Base-by-base conservation (phyloP, 2,329 filamentous ascomycete species). In the Scolecobasidium constrictum region DNA sequence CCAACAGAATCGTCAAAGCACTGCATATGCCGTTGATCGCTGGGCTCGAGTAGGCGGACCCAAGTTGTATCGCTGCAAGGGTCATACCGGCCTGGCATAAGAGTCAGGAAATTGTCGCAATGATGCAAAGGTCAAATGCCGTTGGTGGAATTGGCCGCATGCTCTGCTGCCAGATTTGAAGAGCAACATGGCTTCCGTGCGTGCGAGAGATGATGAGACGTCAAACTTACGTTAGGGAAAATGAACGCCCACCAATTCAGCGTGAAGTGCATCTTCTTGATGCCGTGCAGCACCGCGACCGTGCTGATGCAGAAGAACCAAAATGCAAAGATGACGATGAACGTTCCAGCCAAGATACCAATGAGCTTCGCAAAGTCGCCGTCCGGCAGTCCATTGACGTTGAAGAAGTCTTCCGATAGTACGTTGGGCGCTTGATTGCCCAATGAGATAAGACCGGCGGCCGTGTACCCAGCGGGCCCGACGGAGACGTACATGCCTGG, bases 151-250 rank as follows among this genome's bases (percentile, higher is more conserved):
- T n/a, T n/a, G n/a, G n/a, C n/a, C n/a, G n/a, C n/a, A n/a, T n/a
- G n/a, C n/a, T n/a, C n/a, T n/a, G n/a, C n/a, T n/a, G n/a, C n/a
- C n/a, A n/a, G n/a, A n/a, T n/a, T n/a, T n/a, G n/a, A n/a, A n/a
- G n/a, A n/a, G n/a, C n/a, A n/a, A n/a, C n/a, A n/a, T n/a, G n/a
- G n/a, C n/a, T n/a, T n/a, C n/a, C n/a, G n/a, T n/a, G n/a, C n/a
- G n/a, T n/a, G n/a, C n/a, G n/a, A n/a, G n/a, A n/a, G n/a, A n/a
- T n/a, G n/a, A n/a, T n/a, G n/a, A n/a, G n/a, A n/a, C n/a, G 73
- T 75, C 40, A 81, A 72, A 0, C 77, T 78, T 2, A 72, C 75
- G 45, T 81, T 81, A 4, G 78, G 77, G 52, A 81, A 82, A 23
- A 82, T 71, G 56, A 79, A 78, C 5, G 75, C 74, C 68, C 73